A percentile compares a stretch with the other conserved stretches of the same genome.
phyloP scores from a whole-genome alignment of 2,329 filamentous ascomycete genomes.

The Apiospora phragmitis region DNA sequence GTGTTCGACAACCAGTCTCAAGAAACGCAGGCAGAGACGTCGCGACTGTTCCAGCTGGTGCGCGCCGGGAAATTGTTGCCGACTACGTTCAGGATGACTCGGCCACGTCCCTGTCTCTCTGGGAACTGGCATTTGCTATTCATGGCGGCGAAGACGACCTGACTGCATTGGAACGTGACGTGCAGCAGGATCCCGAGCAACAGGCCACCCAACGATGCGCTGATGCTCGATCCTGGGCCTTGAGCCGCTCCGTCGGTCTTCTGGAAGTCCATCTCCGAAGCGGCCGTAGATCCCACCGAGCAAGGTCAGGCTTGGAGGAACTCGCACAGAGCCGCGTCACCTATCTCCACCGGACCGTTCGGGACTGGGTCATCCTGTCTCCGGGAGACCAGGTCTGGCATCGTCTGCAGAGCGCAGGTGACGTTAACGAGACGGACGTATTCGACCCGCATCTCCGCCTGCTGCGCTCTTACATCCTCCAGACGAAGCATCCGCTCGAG shows the following conservation, averaged over 20 bases:
- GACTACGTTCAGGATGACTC: conserved; percentile 35
- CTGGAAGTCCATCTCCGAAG: conserved; percentile 24
- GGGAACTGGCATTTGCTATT: conserved; percentile 35
- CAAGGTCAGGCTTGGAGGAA: not conserved
- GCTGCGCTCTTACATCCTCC: conserved; percentile 34
- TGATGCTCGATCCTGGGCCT: conserved; percentile 17
- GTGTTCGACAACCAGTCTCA: conserved; percentile 29
- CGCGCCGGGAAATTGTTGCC: conserved; percentile 32
- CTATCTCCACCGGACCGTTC: conserved; percentile 36
- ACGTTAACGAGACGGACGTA: not conserved
- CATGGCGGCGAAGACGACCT: conserved; percentile 20
- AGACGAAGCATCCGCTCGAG: conserved; percentile 34
- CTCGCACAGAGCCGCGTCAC: conserved; percentile 25
- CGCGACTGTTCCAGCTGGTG: conserved; percentile 31
- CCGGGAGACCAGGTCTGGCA: conserved; percentile 9
- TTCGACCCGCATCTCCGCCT: conserved; percentile 35
- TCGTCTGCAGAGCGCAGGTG: not conserved
- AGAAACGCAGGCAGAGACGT: conserved; percentile 21
- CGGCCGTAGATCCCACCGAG: not conserved
- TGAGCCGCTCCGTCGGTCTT: conserved; percentile 26
- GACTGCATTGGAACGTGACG: conserved; percentile 16
- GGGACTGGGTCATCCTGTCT: conserved; percentile 33
- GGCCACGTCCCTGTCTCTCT: conserved; percentile 30
- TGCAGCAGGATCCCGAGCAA: conserved; percentile 22
- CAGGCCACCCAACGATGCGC: conserved; percentile 22